Conservation (phyloP, 164 flowering plant genomes). For the Annona cherimola region DNA sequence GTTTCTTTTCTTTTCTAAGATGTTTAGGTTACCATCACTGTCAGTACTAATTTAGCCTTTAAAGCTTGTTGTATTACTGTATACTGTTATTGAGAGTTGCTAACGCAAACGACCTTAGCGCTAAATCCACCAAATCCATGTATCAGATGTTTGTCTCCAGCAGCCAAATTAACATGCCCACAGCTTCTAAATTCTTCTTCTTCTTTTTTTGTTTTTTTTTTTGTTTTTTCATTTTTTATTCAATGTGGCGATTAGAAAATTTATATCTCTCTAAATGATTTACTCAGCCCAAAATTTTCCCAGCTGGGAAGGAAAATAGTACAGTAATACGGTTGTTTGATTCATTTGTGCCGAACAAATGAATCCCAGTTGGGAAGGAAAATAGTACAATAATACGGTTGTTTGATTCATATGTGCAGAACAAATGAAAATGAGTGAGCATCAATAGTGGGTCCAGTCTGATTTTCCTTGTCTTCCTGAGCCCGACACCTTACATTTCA, state of each 20-base stretch:
- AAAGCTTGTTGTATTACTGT: no score
- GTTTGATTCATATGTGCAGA: not conserved
- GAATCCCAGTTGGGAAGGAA: not conserved
- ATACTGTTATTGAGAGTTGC: not conserved
- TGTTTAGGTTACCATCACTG: no score
- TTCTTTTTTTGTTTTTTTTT: not conserved
- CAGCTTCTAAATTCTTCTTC: constrained; percentile 1
- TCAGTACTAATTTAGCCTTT: no score
- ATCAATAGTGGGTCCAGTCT: not conserved
- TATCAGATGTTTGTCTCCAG: not conserved
- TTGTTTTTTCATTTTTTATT: no score
- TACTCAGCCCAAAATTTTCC: not conserved
- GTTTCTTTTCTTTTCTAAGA: no score
- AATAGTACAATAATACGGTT: no score
- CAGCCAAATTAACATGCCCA: constrained; percentile 3
- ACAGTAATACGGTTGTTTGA: no score
- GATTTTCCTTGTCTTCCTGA: not conserved
- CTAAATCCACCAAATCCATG: constrained; percentile 2
- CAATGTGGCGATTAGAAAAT: no score
- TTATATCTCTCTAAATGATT: no score
- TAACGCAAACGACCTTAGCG: constrained; percentile 11
- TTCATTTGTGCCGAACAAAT: not conserved
- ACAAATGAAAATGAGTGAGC: not conserved
- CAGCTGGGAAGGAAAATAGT: no score
- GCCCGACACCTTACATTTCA: not conserved